Percentiles rank a stretch among this genome's conserved stretches.
These are phyloP conservation scores for Turnera subulata DNA, from an alignment of 345 rosid species.

Conservation along the genomic window DNA sequence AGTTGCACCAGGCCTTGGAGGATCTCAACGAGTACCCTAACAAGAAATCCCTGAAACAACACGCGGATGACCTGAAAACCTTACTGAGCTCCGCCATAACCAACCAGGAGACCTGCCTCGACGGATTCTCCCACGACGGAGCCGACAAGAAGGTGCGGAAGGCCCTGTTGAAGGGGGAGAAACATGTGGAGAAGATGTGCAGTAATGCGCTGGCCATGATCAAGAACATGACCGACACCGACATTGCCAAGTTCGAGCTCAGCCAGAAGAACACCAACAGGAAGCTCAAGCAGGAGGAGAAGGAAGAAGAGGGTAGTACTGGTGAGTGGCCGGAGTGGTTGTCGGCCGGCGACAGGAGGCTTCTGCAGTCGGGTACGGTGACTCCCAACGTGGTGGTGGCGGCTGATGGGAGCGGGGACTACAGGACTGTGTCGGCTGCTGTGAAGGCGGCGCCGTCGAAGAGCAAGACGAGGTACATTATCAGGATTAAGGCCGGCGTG, in stretches of 20 bases:
- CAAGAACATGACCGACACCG: constrained; percentile 63
- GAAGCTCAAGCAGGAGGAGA: constrained; percentile 43
- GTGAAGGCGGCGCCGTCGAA: constrained; percentile 69
- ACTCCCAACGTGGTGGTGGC: constrained; percentile 68
- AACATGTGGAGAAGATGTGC: constrained; percentile 54
- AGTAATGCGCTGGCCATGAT: constrained; percentile 60
- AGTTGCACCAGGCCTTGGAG: constrained; percentile 47
- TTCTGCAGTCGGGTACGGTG: constrained; percentile 59
- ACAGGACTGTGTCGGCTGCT: constrained; percentile 51
- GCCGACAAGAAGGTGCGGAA: constrained; percentile 51
- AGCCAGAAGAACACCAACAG: constrained; percentile 27
- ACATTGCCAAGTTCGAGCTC: constrained; percentile 40
- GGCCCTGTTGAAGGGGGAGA: constrained; percentile 34
- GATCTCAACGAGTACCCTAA: constrained; percentile 61
- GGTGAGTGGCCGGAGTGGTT: constrained; percentile 79
- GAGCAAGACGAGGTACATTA: constrained; percentile 59
- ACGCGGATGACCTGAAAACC: constrained; percentile 79
- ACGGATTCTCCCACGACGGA: constrained; percentile 60
- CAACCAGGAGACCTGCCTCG: constrained; percentile 82
- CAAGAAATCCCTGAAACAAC: constrained; percentile 55
- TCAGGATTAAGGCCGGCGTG: constrained; percentile 67
- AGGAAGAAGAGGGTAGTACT: no score
- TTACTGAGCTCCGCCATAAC: constrained; percentile 84
- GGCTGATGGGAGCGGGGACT: constrained; percentile 79
- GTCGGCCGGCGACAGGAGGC: constrained; percentile 53